Conservation (phyloP, 331 rosid species). For the Acacia concinna region DNA sequence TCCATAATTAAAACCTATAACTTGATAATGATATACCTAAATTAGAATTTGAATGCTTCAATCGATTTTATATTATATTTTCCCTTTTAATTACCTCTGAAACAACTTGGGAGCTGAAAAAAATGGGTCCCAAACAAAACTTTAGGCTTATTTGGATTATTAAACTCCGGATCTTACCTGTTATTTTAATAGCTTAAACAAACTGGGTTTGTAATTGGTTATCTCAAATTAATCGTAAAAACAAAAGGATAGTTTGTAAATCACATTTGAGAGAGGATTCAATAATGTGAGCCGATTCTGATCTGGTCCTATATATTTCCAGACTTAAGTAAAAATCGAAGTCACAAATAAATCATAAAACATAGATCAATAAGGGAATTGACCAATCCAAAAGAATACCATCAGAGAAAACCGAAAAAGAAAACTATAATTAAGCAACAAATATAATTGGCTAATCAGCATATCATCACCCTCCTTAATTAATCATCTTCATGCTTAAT, state of each 20-base stretch:
- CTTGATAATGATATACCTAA: too few relatives aligned
- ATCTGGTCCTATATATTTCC: not conserved
- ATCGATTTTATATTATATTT: too few relatives aligned
- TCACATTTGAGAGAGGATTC: too few relatives aligned
- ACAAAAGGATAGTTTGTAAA: too few relatives aligned
- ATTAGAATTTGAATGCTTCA: too few relatives aligned
- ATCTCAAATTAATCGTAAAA: not conserved
- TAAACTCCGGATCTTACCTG: too few relatives aligned
- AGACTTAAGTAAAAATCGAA: not conserved
- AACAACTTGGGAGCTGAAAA: not conserved
- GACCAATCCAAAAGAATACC: not conserved
- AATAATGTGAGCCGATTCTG: too few relatives aligned
- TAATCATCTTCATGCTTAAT: constrained; percentile 1
- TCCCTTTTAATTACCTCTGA: too few relatives aligned
- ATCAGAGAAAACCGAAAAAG: not conserved
- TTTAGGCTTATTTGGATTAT: too few relatives aligned
- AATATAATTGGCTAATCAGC: not conserved
- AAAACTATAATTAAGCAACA: not conserved
- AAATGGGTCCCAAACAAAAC: not conserved
- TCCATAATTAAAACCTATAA: too few relatives aligned
- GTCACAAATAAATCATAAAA: not conserved
- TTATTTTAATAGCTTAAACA: too few relatives aligned
- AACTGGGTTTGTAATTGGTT: not conserved
- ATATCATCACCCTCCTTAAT: not conserved
- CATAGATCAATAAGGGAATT: not conserved